These are phyloP conservation scores for Euphrasia confusa DNA, from an alignment of 257 asterid species.

Conservation along the genomic window DNA sequence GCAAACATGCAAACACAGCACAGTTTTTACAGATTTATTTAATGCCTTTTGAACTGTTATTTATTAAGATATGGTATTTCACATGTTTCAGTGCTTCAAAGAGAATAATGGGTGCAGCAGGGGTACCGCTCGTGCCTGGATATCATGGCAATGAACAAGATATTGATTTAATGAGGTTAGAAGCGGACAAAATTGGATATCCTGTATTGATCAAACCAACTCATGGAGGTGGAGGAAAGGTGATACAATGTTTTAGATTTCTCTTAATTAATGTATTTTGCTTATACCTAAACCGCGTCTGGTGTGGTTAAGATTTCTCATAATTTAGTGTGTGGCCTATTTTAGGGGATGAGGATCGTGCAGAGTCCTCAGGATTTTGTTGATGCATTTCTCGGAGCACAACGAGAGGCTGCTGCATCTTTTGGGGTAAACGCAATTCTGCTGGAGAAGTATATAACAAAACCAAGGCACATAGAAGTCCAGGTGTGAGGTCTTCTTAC, in stretches of 20 bases:
- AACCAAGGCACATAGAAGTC: constrained; percentile 97
- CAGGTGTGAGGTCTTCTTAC: constrained; percentile 48
- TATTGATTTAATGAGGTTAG: constrained; percentile 78
- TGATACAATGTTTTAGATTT: constrained; percentile 27
- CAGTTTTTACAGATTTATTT: constrained; percentile 1
- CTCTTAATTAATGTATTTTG: constrained; percentile 10
- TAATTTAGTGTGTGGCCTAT: constrained; percentile 26
- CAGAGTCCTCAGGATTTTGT: constrained; percentile 69
- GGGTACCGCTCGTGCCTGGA: constrained; percentile 99
- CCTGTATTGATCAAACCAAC: constrained; percentile 95
- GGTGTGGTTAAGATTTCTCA: constrained; percentile 13
- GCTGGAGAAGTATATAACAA: constrained; percentile 93
- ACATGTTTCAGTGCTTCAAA: constrained; percentile 74
- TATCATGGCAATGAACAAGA: constrained; percentile 92
- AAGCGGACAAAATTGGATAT: constrained; percentile 95
- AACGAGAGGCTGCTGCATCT: constrained; percentile 99
- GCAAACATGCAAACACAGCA: neutral
- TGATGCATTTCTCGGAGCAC: constrained; percentile 90
- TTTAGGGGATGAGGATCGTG: constrained; percentile 97
- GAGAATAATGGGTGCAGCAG: constrained; percentile 99
- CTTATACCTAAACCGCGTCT: constrained; percentile 15
- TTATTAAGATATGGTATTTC: constrained; percentile 7
- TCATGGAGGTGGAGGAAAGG: constrained; percentile 99
- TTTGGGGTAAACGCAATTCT: constrained; percentile 82
- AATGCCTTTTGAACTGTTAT: constrained; percentile 13